These are phyloP conservation scores for Gracilaria vermiculophylla DNA, from an alignment of 23 red algal genomes.

Conservation along the genomic window DNA sequence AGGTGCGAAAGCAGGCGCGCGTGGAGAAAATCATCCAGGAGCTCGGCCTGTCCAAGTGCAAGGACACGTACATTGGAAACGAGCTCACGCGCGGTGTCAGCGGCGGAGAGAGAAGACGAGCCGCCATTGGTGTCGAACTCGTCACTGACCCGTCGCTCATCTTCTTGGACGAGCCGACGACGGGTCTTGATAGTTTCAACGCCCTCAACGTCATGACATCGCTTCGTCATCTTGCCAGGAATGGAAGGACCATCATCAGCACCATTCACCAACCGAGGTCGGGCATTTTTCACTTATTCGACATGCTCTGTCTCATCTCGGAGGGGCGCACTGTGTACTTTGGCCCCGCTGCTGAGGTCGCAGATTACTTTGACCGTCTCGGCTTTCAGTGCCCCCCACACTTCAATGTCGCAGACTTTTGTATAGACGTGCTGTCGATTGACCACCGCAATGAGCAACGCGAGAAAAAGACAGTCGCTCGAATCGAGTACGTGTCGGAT, in stretches of 20 bases:
- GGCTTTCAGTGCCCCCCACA: slow-evolving; percentile 56
- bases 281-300: slow-evolving; percentile 80
- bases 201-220: slow-evolving; percentile 73
- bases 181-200: slow-evolving; percentile 70
- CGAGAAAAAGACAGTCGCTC: slow-evolving; percentile 15
- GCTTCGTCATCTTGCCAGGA: slow-evolving; percentile 43
- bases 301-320: slow-evolving; percentile 70
- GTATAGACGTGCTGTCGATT: slow-evolving; percentile 69
- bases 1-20: slow-evolving; percentile 12
- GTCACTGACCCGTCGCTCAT: slow-evolving; percentile 86
- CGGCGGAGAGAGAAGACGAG: slow-evolving; percentile 87
- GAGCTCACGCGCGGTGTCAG: slow-evolving; percentile 59
- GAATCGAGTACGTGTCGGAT: slow-evolving; percentile 36
- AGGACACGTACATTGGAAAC: slow-evolving; percentile 62
- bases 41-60: slow-evolving; percentile 59
- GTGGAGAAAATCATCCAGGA: slow-evolving; percentile 74
- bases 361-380: slow-evolving; percentile 63
- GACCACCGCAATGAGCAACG: slow-evolving; percentile 16
- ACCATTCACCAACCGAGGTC: slow-evolving; percentile 98
- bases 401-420: slow-evolving; percentile 80
- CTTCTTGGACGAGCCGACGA: slow-evolving; percentile 72
- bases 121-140: slow-evolving; percentile 83
- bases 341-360: slow-evolving; percentile 60
- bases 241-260: slow-evolving; percentile 83
- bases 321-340: slow-evolving; percentile 75